Percentiles rank a stretch among this genome's conserved stretches.
phyloP scores from a whole-genome alignment of 2,329 filamentous ascomycete species.

The Venturia nashicola region DNA sequence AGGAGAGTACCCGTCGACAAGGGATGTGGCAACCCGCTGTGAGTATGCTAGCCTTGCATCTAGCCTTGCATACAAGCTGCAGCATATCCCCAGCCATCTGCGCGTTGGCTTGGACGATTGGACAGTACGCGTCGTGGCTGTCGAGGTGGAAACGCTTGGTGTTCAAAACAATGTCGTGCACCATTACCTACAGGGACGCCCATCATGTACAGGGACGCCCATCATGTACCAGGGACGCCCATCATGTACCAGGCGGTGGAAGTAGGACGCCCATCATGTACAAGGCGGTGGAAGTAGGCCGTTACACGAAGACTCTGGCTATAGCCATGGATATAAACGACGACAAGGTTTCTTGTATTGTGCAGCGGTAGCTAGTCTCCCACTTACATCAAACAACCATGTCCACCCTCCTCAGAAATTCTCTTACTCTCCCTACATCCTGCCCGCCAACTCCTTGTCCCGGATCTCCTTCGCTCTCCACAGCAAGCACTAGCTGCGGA shows the following conservation, averaged over 20 bases:
- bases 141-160: background rate
- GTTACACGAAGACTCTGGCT: too few relatives aligned
- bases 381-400: slow-evolving; percentile 29
- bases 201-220: too few relatives aligned
- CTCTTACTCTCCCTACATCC: slow-evolving; percentile 62
- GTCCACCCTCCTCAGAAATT: slow-evolving; percentile 71
- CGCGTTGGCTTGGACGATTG: background rate
- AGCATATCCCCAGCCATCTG: background rate
- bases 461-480: slow-evolving; percentile 59
- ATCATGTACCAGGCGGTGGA: too few relatives aligned
- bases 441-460: slow-evolving; percentile 41
- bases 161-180: background rate
- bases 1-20: background rate
- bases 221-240: too few relatives aligned
- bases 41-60: background rate
- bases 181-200: too few relatives aligned
- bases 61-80: background rate
- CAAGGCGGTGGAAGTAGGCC: too few relatives aligned
- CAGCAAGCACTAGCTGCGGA: slow-evolving; percentile 68
- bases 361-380: background rate
- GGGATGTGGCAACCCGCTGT: background rate
- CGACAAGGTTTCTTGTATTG: background rate
- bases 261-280: too few relatives aligned
- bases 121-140: background rate
- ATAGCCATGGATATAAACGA: too few relatives aligned